A percentile compares a stretch with the other conserved stretches of the same genome.
phyloP scores from a whole-genome alignment of 108 stramenopile species.

The Discostella pseudostelligera region DNA sequence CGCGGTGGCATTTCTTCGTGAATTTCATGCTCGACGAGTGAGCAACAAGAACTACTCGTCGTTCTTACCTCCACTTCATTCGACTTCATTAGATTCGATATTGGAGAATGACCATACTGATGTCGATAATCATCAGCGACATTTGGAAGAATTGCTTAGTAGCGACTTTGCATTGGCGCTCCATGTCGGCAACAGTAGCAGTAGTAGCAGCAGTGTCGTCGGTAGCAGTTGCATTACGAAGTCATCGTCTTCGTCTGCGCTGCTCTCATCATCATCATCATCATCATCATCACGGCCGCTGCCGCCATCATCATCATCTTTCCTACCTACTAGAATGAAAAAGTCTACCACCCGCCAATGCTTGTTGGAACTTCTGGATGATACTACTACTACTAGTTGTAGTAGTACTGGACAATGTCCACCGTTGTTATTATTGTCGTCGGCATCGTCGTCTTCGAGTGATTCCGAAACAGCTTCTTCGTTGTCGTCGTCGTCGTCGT shows the following conservation, averaged over 20 bases:
- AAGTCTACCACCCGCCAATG: too few species aligned
- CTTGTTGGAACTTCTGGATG: too few species aligned
- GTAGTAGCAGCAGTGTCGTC: not conserved
- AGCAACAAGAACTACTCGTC: not conserved
- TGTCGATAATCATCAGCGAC: not conserved
- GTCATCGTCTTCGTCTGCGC: not conserved
- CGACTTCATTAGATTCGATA: not conserved
- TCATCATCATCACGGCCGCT: too few species aligned
- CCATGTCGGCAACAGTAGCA: not conserved
- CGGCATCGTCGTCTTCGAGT: too few species aligned
- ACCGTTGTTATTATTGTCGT: too few species aligned
- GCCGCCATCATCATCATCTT: too few species aligned
- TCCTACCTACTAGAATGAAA: too few species aligned
- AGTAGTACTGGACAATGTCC: too few species aligned
- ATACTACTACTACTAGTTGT: too few species aligned
- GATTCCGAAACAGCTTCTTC: too few species aligned
- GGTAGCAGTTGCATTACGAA: not conserved
- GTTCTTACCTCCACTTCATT: not conserved
- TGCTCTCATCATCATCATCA: not conserved
- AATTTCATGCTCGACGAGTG: constrained; percentile 33
- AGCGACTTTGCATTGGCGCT: constrained; percentile 1
- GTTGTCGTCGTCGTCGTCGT: too few species aligned
- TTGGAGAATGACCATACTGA: not conserved
- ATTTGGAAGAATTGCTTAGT: not conserved
- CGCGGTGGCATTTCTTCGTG: constrained; percentile 33